These are phyloP conservation scores for Thecamonas trahens DNA, from an alignment of 78 protist species.

Conservation along the genomic window DNA sequence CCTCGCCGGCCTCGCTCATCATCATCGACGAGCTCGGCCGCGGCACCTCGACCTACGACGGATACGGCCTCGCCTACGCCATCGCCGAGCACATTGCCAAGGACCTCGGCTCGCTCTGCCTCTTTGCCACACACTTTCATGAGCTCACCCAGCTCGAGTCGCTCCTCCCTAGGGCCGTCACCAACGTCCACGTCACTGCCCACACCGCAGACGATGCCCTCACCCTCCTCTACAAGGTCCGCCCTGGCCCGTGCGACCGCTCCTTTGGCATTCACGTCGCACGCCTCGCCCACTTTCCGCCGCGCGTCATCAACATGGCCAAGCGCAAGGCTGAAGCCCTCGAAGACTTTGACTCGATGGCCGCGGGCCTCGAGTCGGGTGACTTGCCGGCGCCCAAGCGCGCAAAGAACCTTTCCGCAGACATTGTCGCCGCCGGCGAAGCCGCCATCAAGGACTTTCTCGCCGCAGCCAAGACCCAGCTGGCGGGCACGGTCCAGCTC, in stretches of 20 bases:
- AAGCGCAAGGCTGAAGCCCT: slow-evolving; percentile 67
- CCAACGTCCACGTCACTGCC: slow-evolving; percentile 69
- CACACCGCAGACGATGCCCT: slow-evolving; percentile 20
- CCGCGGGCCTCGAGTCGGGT: too few species aligned
- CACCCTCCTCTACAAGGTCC: slow-evolving; percentile 58
- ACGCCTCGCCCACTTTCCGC: slow-evolving; percentile 64
- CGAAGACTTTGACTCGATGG: slow-evolving; percentile 77
- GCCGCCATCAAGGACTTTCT: too few species aligned
- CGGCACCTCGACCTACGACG: slow-evolving; percentile 98
- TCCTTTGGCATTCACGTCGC: slow-evolving; percentile 93
- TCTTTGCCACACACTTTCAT: slow-evolving; percentile 96
- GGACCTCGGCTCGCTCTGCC: slow-evolving; percentile 44
- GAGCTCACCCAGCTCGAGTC: slow-evolving; percentile 69
- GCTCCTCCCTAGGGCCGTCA: slow-evolving; percentile 17
- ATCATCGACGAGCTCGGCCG: slow-evolving; percentile 98
- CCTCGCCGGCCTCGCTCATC: slow-evolving; percentile 73
- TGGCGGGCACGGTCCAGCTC: too few species aligned
- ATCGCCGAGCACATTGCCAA: slow-evolving; percentile 72
- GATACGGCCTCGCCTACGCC: slow-evolving; percentile 97
- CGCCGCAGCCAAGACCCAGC: too few species aligned
- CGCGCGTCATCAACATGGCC: slow-evolving; percentile 45
- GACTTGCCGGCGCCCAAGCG: too few species aligned
- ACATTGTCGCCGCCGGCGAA: too few species aligned
- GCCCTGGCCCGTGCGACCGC: slow-evolving; percentile 75
- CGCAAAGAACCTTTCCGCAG: too few species aligned